These are phyloP conservation scores for Epichloe typhina DNA, from an alignment of 2,329 filamentous ascomycete species.

Conservation along the genomic window DNA sequence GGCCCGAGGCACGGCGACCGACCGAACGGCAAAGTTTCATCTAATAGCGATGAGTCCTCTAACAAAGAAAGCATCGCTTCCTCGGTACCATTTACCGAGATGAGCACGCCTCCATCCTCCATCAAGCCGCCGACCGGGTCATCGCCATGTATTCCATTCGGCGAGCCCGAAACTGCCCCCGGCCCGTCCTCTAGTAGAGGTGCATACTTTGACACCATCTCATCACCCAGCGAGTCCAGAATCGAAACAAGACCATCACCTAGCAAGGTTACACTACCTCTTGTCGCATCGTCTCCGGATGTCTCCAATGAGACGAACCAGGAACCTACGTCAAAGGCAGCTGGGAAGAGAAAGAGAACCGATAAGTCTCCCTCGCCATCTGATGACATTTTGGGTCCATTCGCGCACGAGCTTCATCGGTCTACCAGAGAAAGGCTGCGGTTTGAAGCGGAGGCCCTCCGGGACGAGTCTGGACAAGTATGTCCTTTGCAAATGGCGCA, in stretches of 20 bases:
- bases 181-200: no score
- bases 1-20: not conserved
- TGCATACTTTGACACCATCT: not conserved
- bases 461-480: conserved; percentile 8
- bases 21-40: not conserved
- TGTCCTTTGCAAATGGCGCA: conserved; percentile 9
- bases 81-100: not conserved
- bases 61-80: not conserved
- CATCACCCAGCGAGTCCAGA: not conserved
- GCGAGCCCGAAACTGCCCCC: not conserved
- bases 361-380: not conserved
- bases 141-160: not conserved
- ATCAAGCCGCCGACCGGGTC: no score
- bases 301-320: not conserved
- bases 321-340: not conserved
- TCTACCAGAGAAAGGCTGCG: conserved; percentile 1
- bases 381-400: conserved; percentile 1
- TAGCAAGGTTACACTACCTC: no score
- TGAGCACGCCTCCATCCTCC: not conserved
- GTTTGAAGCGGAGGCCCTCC: conserved; percentile 1
- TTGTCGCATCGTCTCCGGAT: not conserved
- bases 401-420: not conserved
- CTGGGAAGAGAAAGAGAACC: not conserved
- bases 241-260: not conserved
- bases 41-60: not conserved